These are phyloP conservation scores for Fremontodendron californicum DNA, from an alignment of 345 rosid species.

Conservation along the genomic window DNA sequence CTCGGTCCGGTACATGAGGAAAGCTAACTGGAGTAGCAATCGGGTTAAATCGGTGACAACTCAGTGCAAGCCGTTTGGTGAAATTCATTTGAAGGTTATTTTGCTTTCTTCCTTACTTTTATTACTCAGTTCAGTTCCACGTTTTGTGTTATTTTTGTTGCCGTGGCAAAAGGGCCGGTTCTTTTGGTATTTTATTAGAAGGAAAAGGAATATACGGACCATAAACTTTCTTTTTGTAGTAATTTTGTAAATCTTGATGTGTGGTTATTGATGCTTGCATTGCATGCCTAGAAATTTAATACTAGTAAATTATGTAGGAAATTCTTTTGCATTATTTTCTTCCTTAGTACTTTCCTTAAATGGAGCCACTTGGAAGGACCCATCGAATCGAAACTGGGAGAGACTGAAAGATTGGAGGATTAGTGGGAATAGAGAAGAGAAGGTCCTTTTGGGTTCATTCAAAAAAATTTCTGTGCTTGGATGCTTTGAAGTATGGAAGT, in stretches of 20 bases:
- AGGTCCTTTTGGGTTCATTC: not conserved
- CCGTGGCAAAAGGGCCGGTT: constrained; percentile 11
- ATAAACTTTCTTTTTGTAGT: not conserved
- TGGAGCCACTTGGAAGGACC: not conserved
- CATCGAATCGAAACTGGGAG: not conserved
- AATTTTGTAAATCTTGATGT: not conserved
- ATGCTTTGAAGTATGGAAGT: not conserved
- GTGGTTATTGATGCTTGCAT: constrained; percentile 9
- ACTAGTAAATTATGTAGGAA: constrained; percentile 46
- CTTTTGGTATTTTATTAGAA: constrained; percentile 9
- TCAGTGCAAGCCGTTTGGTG: constrained; percentile 84
- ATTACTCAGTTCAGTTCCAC: not conserved
- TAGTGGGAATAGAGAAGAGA: not conserved
- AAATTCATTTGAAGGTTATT: constrained; percentile 85
- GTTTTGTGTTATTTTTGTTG: not conserved
- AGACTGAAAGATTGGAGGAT: not conserved
- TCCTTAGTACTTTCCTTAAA: not conserved
- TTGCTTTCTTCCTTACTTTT: not conserved
- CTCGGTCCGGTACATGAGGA: constrained; percentile 65
- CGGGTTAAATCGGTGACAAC: constrained; percentile 28
- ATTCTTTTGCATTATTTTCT: constrained; percentile 2
- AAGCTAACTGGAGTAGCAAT: constrained; percentile 53
- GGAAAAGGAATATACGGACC: not conserved
- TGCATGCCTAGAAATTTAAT: constrained; percentile 40
- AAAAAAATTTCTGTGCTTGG: not conserved